phyloP scores from a whole-genome alignment of 2,329 filamentous ascomycete species.

The Ophiostoma fasciatum region DNA sequence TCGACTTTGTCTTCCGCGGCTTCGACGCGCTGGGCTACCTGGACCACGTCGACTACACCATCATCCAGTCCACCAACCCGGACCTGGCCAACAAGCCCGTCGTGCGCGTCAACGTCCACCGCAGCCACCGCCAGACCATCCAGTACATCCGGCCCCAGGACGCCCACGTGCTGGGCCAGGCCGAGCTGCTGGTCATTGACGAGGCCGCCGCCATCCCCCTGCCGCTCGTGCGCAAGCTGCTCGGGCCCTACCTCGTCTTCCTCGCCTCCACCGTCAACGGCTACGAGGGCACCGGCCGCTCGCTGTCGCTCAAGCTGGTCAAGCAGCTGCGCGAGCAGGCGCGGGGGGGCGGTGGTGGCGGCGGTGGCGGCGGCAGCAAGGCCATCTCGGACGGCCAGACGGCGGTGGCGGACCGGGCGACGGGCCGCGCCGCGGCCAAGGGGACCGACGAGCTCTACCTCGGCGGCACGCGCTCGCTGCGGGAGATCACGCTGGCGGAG shows the following conservation, averaged over 20 bases:
- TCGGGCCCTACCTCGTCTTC: slow-evolving; percentile 94
- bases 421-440: slow-evolving; percentile 55
- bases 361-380: slow-evolving; percentile 20
- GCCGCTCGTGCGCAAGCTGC: slow-evolving; percentile 79
- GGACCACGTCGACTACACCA: slow-evolving; percentile 93
- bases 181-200: slow-evolving; percentile 89
- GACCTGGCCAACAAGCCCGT: slow-evolving; percentile 95
- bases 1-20: slow-evolving; percentile 96
- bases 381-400: slow-evolving; percentile 48
- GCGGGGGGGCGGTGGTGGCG: slow-evolving; percentile 37
- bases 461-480: slow-evolving; percentile 44
- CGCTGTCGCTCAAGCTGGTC: slow-evolving; percentile 88
- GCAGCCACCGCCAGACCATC: slow-evolving; percentile 91
- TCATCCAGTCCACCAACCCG: slow-evolving; percentile 94
- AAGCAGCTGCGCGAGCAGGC: slow-evolving; percentile 94
- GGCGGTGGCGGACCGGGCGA: slow-evolving; percentile 60
- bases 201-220: slow-evolving; percentile 94
- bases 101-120: slow-evolving; percentile 88
- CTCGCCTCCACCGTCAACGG: slow-evolving; percentile 99
- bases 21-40: slow-evolving; percentile 90
- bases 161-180: slow-evolving; percentile 85
- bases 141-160: slow-evolving; percentile 98
- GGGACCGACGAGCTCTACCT: slow-evolving; percentile 39
- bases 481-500: slow-evolving; percentile 84
- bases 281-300: slow-evolving; percentile 92